Percentiles rank a stretch among this genome's conserved stretches.
phyloP scores from a whole-genome alignment of 2,329 filamentous ascomycete species.

The Fusarium clavum region DNA sequence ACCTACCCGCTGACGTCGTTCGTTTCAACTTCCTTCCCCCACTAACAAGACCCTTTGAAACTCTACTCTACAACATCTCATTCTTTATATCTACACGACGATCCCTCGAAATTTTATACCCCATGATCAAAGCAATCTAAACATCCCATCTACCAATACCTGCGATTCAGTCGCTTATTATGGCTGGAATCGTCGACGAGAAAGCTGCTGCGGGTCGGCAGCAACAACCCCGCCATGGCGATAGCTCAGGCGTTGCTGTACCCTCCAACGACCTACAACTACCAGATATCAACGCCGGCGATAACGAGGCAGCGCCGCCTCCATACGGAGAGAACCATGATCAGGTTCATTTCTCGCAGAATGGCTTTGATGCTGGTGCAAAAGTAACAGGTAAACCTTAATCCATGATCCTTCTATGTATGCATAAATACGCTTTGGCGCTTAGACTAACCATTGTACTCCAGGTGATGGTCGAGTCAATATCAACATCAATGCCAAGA shows the following conservation, averaged over 20 bases:
- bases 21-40: conserved; percentile 21
- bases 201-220: conserved; percentile 41
- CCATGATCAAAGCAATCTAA: conserved; percentile 2
- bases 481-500: conserved; percentile 82
- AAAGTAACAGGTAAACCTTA: conserved; percentile 62
- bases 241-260: conserved; percentile 45
- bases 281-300: conserved; percentile 55
- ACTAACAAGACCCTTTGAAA: conserved; percentile 14
- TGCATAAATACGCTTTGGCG: neutral
- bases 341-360: conserved; percentile 69
- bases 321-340: conserved; percentile 69
- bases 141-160: neutral
- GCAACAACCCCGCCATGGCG: conserved; percentile 25
- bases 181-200: conserved; percentile 48
- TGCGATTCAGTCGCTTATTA: conserved; percentile 20
- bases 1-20: conserved; percentile 31
- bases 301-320: conserved; percentile 60
- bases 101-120: neutral
- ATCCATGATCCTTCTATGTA: neutral
- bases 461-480: conserved; percentile 80
- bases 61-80: neutral
- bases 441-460: conserved; percentile 30
- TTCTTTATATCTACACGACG: conserved; percentile 4
- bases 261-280: conserved; percentile 56
- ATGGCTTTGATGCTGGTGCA: conserved; percentile 72